Evolutionary conservation across 2,329 filamentous ascomycete genomes (phyloP), one percentile per base, ranked within the genome.

Genomic region (Chlorencoelia australis): DNA sequence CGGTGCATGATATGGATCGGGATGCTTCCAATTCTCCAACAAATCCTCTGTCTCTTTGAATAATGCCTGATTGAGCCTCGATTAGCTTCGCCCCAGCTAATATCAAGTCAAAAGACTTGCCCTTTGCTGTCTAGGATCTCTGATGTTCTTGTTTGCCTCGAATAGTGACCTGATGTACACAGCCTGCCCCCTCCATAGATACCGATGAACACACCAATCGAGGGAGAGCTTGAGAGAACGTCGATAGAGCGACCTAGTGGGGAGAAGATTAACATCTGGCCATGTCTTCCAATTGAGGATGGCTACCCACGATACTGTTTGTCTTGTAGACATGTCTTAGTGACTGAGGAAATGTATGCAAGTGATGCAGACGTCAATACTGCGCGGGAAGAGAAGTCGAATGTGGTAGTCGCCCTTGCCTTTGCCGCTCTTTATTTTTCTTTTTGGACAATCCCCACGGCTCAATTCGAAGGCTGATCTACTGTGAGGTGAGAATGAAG

Each of bases 121-220:
- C 65, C 80, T 79, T 65, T 89, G 82, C 64, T 88, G 82, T 62
- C 86, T 76, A 22, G 85, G 84, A 57, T 95, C 85, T 40, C 73
- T 76, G 42, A 96, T 69, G 58, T 86, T 69, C 59, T 77, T 84
- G 63, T 98, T 96, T 40, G 86, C 86, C 60, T 98, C 91, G 58
- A 96, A 98, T 10, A 96, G 72, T 24, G 82, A 87, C 53, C 91
- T 81, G 54, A 98, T 94, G 62, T 98, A 96, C 46, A 96, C 68
- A 20, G 91, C 91, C 63, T 96, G 91, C 44, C 89, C 88, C 53
- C 91, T 82, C 89, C 91, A 98, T 43, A 95, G 66, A 54, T 89
- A 77, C 50, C 91, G 76, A 59, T 95, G 84, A 45, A 96, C 87
- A 40, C 86, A 77, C 91, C 91, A 98, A 67, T 95, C 87, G 48